phyloP scores from a whole-genome alignment of 1,284 basidiomycete genomes.

The Heterobasidion occidentale region DNA sequence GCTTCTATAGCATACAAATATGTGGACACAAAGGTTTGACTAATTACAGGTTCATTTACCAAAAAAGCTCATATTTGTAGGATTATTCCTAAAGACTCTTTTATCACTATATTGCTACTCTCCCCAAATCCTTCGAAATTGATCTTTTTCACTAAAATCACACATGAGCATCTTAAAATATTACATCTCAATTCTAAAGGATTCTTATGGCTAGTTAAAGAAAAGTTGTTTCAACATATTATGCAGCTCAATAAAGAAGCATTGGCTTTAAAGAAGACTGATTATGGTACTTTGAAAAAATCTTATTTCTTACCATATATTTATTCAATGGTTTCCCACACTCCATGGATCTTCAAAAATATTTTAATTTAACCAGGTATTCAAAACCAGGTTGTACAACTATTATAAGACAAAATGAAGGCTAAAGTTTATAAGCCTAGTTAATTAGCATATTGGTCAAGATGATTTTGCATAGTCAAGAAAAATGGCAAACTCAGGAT shows the following conservation, averaged over 20 bases:
- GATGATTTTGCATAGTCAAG: conserved; percentile 24
- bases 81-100: conserved; percentile 12
- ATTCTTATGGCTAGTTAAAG: conserved; percentile 23
- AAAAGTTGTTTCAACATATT: conserved; percentile 21
- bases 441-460: conserved; percentile 20
- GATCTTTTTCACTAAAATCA: conserved; percentile 8
- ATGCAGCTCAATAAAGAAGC: conserved; percentile 19
- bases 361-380: conserved; percentile 32
- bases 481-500: conserved; percentile 20
- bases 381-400: conserved; percentile 21
- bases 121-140: conserved; percentile 13
- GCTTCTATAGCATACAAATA: conserved; percentile 12
- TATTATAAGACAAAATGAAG: conserved; percentile 17
- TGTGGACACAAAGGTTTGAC: conserved; percentile 17
- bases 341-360: conserved; percentile 26
- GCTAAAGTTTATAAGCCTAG: conserved; percentile 24
- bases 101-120: conserved; percentile 7
- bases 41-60: conserved; percentile 16
- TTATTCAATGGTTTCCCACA: conserved; percentile 25
- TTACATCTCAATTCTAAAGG: conserved; percentile 17
- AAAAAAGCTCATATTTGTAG: conserved; percentile 12
- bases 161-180: conserved; percentile 10
- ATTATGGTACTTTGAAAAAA: conserved; percentile 24
- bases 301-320: conserved; percentile 28
- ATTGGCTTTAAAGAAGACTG: conserved; percentile 24